Evolutionary conservation across 345 rosid species (phyloP), one percentile per base, ranked within the genome.

Genomic region (Arabis hirsuta): DNA sequence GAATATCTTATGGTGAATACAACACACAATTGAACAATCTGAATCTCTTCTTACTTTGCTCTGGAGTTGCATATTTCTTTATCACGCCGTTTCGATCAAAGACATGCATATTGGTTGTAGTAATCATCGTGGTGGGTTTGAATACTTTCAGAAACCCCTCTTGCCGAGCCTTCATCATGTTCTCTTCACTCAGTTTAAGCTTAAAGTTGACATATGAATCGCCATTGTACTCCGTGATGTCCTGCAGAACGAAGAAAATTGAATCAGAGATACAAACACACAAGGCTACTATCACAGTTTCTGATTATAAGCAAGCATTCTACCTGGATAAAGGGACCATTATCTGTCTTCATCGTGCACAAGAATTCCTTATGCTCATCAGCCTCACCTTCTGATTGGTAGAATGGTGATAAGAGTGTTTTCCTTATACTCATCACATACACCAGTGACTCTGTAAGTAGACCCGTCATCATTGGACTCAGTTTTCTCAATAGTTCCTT

Each of bases 381-480:
- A n/a, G 95, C 92, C 99, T n/a, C 99, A 96, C 79, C 82, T 84
- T 55, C 95, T 89, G 56, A 96, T 48, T 16, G 99, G 99, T 31
- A 96, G 75, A 82, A 92, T 98, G 7, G 85, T 90, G 12, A 96
- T 74, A 61, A 96, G 54, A 5, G 86, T 82, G 50, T 92, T 90
- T 51, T 88, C 92, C 69, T 82, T 73, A 14, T 87, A 77, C 79
- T 90, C 98, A 69, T 90, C 91, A 9, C 85, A 67, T 9, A 79
- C 27, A 73, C 97, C 99, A 71, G 69, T 79, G 43, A 85, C 77
- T 29, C 86, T 79, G 79, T 90, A 91, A 81, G 81, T 83, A 34
- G 44, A 78, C 13, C 96, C 93, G 45, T 78, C 81, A 76, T 87
- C 97, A 76, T 81, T 90, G 7, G 85, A 58, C 8, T 90, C 81